phyloP scores from a whole-genome alignment of 495 filamentous ascomycete genomes.

The Hyphodiscus hymeniophilus region DNA sequence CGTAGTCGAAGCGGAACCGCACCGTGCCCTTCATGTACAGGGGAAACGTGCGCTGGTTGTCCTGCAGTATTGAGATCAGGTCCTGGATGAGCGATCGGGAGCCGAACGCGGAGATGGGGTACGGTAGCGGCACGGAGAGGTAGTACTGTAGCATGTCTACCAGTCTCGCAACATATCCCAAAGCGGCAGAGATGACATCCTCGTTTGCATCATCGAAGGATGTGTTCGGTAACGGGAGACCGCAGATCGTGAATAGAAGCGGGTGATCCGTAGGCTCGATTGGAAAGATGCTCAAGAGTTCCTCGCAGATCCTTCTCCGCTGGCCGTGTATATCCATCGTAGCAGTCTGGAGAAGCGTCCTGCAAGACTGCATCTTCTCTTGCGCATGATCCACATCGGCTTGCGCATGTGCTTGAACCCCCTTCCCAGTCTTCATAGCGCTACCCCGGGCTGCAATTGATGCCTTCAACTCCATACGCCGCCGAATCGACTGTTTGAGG shows the following conservation, averaged over 20 bases:
- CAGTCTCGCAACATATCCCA: conserved; percentile 75
- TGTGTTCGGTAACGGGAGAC: conserved; percentile 69
- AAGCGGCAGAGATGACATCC: conserved; percentile 65
- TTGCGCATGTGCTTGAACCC: conserved; percentile 47
- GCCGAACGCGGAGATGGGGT: conserved; percentile 62
- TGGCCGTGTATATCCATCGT: conserved; percentile 65
- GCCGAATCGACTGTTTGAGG: conserved; percentile 50
- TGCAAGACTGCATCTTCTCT: conserved; percentile 48
- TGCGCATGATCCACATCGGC: conserved; percentile 47
- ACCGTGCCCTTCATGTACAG: conserved; percentile 70
- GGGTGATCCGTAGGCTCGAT: conserved; percentile 58
- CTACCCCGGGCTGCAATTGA: conserved; percentile 57
- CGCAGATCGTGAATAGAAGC: conserved; percentile 70
- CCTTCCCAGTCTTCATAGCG: conserved; percentile 56
- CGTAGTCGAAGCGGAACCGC: conserved; percentile 88
- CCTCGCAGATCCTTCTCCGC: conserved; percentile 76
- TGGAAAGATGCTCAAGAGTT: conserved; percentile 67
- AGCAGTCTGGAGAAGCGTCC: conserved; percentile 44
- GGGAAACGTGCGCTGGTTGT: conserved; percentile 62
- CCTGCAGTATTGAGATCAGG: conserved; percentile 60
- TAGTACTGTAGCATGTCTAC: conserved; percentile 75
- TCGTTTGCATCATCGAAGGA: conserved; percentile 53
- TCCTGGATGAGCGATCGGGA: conserved; percentile 75
- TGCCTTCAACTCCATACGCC: conserved; percentile 51
- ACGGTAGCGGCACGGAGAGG: conserved; percentile 68